Conservation (phyloP, 2,329 filamentous ascomycete species). For the Trichoderma sp. region DNA sequence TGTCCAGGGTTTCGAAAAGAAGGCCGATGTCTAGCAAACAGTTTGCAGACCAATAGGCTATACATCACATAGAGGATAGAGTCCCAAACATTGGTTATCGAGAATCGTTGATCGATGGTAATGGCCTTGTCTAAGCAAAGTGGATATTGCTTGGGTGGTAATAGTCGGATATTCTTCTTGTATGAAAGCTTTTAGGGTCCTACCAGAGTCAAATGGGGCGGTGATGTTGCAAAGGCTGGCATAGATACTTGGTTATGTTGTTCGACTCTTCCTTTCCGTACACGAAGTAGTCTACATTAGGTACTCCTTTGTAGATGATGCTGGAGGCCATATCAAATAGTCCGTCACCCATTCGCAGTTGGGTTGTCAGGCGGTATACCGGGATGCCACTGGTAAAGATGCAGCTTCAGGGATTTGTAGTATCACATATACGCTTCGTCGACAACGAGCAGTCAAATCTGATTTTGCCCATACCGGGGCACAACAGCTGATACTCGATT, state of each 20-base stretch:
- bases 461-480: not conserved
- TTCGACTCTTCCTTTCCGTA: too few relatives aligned
- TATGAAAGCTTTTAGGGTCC: not conserved
- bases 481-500: accelerated
- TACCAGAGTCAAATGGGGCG: not conserved
- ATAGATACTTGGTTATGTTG: too few relatives aligned
- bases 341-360: slow-evolving; percentile 27
- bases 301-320: not conserved
- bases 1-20: too few relatives aligned
- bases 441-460: not conserved
- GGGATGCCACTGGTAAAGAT: slow-evolving; percentile 16
- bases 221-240: not conserved
- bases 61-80: too few relatives aligned
- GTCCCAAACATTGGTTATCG: too few relatives aligned
- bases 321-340: not conserved
- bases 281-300: too few relatives aligned
- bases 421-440: not conserved
- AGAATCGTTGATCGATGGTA: not conserved
- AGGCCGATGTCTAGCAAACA: too few relatives aligned
- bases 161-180: not conserved
- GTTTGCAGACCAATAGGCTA: too few relatives aligned
- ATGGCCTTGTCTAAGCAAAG: not conserved
- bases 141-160: not conserved
- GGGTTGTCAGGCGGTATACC: slow-evolving; percentile 24
- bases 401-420: not conserved